Percentiles rank a stretch among this genome's conserved stretches.
Evolutionary conservation across 164 flowering plant species (phyloP).

Genomic region (Annona cherimola): DNA sequence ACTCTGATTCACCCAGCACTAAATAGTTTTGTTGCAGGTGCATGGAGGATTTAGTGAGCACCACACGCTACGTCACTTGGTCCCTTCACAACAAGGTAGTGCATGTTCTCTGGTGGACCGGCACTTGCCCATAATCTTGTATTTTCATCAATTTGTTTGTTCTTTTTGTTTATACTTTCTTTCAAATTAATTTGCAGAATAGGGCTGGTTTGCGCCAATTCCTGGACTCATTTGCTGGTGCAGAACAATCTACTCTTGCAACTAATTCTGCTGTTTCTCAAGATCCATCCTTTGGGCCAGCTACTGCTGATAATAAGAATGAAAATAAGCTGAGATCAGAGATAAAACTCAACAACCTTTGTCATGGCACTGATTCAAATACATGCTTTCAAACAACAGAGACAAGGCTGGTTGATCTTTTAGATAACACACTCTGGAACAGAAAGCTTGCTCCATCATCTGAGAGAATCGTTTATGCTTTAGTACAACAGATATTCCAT

Average conservation of each 20-base stretch:
- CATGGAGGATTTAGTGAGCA: constrained; percentile 87
- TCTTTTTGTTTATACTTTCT: constrained; percentile 8
- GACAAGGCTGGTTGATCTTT: constrained; percentile 82
- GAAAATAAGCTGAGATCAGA: constrained; percentile 58
- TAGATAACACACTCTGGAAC: constrained; percentile 96
- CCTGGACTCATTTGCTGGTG: constrained; percentile 81
- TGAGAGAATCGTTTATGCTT: constrained; percentile 89
- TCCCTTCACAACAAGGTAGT: constrained; percentile 95
- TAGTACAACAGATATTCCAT: constrained; percentile 95
- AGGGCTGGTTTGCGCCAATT: constrained; percentile 94
- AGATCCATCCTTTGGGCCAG: constrained; percentile 42
- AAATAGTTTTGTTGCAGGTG: constrained; percentile 44
- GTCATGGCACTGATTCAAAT: constrained; percentile 49
- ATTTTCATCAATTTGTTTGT: neutral
- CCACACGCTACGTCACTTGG: constrained; percentile 93
- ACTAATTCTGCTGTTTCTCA: constrained; percentile 41
- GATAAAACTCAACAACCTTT: constrained; percentile 67
- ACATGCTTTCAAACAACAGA: constrained; percentile 58
- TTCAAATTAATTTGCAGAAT: constrained; percentile 46
- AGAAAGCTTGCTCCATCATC: constrained; percentile 96
- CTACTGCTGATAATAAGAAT: constrained; percentile 45
- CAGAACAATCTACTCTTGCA: constrained; percentile 45
- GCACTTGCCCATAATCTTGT: neutral
- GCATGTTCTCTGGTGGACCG: neutral
- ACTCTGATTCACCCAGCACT: neutral